These are phyloP conservation scores for Eucalyptus fibrosa DNA, from an alignment of 345 rosid genomes.

Conservation along the genomic window DNA sequence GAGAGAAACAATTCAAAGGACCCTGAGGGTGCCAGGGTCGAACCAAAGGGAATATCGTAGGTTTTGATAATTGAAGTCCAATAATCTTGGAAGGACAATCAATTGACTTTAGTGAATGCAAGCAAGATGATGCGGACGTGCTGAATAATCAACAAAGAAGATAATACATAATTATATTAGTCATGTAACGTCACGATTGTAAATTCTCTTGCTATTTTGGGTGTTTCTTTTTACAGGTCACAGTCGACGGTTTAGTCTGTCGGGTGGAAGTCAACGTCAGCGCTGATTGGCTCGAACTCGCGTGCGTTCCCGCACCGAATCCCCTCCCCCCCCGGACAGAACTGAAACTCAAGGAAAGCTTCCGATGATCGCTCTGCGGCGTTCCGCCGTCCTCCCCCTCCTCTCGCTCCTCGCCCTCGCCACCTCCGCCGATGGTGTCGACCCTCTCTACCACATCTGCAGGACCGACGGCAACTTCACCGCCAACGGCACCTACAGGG, in stretches of 20 bases:
- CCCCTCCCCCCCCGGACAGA: background rate
- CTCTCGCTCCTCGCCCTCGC: background rate
- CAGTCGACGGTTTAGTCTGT: background rate
- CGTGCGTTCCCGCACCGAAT: background rate
- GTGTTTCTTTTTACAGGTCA: background rate
- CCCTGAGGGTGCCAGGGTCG: no score
- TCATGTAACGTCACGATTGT: background rate
- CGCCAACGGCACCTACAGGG: fast-evolving
- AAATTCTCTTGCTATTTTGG: background rate
- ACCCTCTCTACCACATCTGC: background rate
- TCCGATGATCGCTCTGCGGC: background rate
- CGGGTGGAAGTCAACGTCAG: background rate
- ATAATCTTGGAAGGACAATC: background rate
- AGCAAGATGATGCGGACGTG: background rate
- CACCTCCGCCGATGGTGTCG: background rate
- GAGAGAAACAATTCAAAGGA: no score
- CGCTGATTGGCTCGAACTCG: background rate
- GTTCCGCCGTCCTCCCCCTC: background rate
- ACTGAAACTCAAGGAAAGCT: background rate
- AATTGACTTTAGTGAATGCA: background rate
- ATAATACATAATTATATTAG: no score
- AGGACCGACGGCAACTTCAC: background rate
- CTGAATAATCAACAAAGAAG: no score
- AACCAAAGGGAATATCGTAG: no score
- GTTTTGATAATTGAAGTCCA: background rate